Percentiles rank a stretch among this genome's conserved stretches.
Conservation (phyloP, 1,139 yeast species). For the Protomyces macrosporus region DNA sequence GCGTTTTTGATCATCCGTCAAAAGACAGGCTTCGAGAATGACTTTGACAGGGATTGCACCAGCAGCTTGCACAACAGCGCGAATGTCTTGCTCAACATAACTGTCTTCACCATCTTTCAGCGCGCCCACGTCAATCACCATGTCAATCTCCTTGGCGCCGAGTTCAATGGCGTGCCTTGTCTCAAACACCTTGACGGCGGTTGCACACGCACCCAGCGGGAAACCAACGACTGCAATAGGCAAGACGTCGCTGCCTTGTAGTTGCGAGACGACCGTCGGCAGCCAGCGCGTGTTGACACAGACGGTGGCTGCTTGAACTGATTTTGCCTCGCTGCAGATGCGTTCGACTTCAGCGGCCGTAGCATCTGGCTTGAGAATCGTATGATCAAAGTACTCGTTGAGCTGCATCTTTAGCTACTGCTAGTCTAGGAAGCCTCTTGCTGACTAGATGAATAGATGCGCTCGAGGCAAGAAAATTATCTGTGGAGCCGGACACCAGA, state of each 20-base stretch:
- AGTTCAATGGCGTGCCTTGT: not conserved
- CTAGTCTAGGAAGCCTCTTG: no score
- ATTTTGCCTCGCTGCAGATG: not conserved
- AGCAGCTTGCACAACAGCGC: not conserved
- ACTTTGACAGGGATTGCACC: not conserved
- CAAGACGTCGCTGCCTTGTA: not conserved
- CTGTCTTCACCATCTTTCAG: not conserved
- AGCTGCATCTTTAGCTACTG: no score
- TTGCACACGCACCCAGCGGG: constrained; percentile 2
- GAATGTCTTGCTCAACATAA: not conserved
- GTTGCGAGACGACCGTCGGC: not conserved
- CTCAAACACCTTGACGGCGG: not conserved
- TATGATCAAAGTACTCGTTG: not conserved
- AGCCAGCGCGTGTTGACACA: constrained; percentile 1
- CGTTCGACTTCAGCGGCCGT: not conserved
- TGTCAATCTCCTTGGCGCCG: not conserved
- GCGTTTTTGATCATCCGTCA: not conserved
- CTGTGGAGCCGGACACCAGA: no score
- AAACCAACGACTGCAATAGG: not conserved
- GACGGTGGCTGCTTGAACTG: not conserved
- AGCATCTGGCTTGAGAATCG: not conserved
- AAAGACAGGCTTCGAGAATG: not conserved
- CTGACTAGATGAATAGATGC: no score
- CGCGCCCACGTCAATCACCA: constrained; percentile 1
- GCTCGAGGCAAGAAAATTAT: no score